Evolutionary conservation across 768 basidiomycete genomes (phyloP).

Genomic region (Butyriboletus loyo): DNA sequence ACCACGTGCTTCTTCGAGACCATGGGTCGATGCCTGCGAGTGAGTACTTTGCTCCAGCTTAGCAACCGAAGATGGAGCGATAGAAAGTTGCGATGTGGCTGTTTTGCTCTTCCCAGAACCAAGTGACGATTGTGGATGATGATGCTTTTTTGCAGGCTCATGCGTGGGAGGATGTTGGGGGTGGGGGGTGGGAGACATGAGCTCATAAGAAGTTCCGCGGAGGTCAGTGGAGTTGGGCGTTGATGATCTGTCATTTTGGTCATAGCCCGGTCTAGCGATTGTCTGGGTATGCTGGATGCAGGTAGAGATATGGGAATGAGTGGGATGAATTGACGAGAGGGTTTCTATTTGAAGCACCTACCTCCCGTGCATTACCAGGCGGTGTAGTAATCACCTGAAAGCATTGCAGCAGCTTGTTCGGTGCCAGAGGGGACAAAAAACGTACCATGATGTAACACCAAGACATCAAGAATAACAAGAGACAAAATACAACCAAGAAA

Average conservation of each 20-base stretch:
- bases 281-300: slow-evolving; percentile 23
- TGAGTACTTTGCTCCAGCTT: slow-evolving; percentile 12
- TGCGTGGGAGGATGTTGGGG: slow-evolving; percentile 11
- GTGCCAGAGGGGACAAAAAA: background rate
- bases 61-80: slow-evolving; percentile 10
- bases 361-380: slow-evolving; percentile 68
- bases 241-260: slow-evolving; percentile 16
- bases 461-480: slow-evolving; percentile 65
- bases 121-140: slow-evolving; percentile 19
- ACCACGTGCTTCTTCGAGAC: slow-evolving; percentile 20
- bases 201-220: slow-evolving; percentile 30
- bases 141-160: slow-evolving; percentile 8
- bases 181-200: slow-evolving; percentile 17
- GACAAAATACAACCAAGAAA: slow-evolving; percentile 57
- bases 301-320: slow-evolving; percentile 8
- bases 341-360: slow-evolving; percentile 33
- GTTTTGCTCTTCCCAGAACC: slow-evolving; percentile 20
- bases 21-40: slow-evolving; percentile 17
- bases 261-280: slow-evolving; percentile 22
- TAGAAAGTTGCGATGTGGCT: slow-evolving; percentile 9
- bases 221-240: slow-evolving; percentile 22
- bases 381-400: slow-evolving; percentile 59
- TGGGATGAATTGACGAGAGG: background rate
- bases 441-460: slow-evolving; percentile 79
- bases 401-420: background rate